Evolutionary conservation across 1,139 yeast species (phyloP), one percentile per base, ranked within the genome.

Genomic region (Yamadazyma conglobata): DNA sequence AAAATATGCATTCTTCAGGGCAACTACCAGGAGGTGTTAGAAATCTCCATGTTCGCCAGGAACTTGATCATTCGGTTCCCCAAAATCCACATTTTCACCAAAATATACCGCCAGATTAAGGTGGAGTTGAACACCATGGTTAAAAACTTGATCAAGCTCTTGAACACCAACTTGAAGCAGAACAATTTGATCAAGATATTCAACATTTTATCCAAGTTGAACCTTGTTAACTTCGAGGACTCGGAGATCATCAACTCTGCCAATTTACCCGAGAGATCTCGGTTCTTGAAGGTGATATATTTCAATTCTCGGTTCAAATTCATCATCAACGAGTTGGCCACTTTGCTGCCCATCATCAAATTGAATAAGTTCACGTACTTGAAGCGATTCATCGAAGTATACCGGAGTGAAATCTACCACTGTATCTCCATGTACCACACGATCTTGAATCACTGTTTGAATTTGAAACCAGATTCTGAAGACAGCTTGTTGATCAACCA

Each of bases 21-120:
- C 0, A 85, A 85, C 50, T 91, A 88, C 51, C 85, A 88, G 24
- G 96, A 88, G 47, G 88, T 96, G 5, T 70, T 89, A 21, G 95
- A 86, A 43, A 73, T 85, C 11, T 79, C 87, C 11, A 71, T 81
- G 25, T 77, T 84, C 48, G 76, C 84, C 0, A 73, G 79, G 38
- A 69, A 94, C 29, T 61, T 89, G 22, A 63, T 70, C 1, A 73
- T 79, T 15, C 64, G 94, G 35, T 89, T 81, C 53, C 86, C 87
- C 2, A 73, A 73, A 22, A 62, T 84, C 7, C 54, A 58, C 1
- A 56, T 85, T 1, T 71, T 89, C 24, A 63, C 58, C 17, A 64
- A 69, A 19, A 76, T 88, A 32, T 71, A 76, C 45, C 32, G 56
- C 25, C 81, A 74, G 49, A 68, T 79, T 33, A 64, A 78, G 40